phyloP scores from a whole-genome alignment of 768 basidiomycete genomes.

The Dentipellis fragilis region DNA sequence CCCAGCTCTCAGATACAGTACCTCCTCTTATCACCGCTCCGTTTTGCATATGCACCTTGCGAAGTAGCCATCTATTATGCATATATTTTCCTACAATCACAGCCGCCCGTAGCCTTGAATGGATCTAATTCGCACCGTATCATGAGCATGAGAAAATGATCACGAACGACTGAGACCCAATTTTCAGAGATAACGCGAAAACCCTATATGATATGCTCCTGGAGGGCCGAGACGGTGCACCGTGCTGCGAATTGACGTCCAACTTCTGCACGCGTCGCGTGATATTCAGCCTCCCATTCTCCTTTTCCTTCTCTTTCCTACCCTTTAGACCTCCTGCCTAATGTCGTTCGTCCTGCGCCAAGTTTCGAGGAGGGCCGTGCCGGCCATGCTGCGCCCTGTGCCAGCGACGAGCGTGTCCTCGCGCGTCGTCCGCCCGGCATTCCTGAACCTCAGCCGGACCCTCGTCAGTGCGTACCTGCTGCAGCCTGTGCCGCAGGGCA shows the following conservation, averaged over 20 bases:
- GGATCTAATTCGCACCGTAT: background rate
- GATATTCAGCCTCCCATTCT: background rate
- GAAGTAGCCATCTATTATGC: background rate
- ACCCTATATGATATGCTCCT: background rate
- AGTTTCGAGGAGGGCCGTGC: slow-evolving; percentile 17
- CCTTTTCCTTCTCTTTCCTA: background rate
- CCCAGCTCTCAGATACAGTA: background rate
- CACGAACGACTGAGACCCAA: too few species aligned
- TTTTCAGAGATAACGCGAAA: too few species aligned
- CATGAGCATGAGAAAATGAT: too few species aligned
- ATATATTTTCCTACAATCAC: background rate
- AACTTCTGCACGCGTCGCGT: background rate
- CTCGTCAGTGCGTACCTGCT: slow-evolving; percentile 45
- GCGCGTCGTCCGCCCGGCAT: slow-evolving; percentile 12
- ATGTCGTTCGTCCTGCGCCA: slow-evolving; percentile 24
- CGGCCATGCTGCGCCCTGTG: background rate
- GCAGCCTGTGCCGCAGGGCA: background rate
- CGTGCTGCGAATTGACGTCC: background rate
- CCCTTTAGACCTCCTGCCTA: background rate
- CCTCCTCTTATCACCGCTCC: background rate
- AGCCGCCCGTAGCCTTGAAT: background rate
- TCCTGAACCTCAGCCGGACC: slow-evolving; percentile 32
- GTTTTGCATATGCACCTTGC: background rate
- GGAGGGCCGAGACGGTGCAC: background rate
- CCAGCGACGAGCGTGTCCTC: background rate